A percentile compares a stretch with the other conserved stretches of the same genome.
These are phyloP conservation scores for Dalbergia cultrata DNA, from an alignment of 306 rosid species.

Conservation along the genomic window DNA sequence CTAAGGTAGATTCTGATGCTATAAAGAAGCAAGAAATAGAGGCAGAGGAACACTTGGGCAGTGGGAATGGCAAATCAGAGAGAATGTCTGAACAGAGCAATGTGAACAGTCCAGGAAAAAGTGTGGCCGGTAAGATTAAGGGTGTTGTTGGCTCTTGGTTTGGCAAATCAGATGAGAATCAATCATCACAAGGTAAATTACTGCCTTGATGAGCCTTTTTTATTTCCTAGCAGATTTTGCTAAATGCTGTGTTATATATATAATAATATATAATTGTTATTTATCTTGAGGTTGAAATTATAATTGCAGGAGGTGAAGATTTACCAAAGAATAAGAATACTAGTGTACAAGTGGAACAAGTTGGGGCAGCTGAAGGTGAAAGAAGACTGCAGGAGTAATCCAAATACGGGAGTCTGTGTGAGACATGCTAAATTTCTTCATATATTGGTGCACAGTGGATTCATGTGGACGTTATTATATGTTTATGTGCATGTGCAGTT, in stretches of 20 bases:
- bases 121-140: constrained; percentile 55
- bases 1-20: not conserved
- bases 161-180: constrained; percentile 52
- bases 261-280: not conserved
- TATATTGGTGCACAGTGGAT: not conserved
- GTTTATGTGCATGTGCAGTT: not conserved
- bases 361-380: constrained; percentile 30
- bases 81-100: constrained; percentile 32
- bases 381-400: constrained; percentile 36
- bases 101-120: constrained; percentile 45
- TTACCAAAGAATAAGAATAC: constrained; percentile 34
- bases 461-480: not conserved
- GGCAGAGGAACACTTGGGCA: constrained; percentile 46
- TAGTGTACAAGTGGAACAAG: constrained; percentile 14
- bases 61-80: constrained; percentile 26
- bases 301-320: constrained; percentile 49
- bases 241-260: constrained; percentile 6
- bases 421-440: not conserved
- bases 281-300: constrained; percentile 15
- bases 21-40: not conserved
- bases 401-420: constrained; percentile 28
- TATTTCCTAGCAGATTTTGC: not conserved
- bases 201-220: not conserved
- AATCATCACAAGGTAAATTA: constrained; percentile 54
- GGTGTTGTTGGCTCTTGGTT: constrained; percentile 70